phyloP scores from a whole-genome alignment of 1,284 basidiomycete species.

The Leucoagaricus sp. region DNA sequence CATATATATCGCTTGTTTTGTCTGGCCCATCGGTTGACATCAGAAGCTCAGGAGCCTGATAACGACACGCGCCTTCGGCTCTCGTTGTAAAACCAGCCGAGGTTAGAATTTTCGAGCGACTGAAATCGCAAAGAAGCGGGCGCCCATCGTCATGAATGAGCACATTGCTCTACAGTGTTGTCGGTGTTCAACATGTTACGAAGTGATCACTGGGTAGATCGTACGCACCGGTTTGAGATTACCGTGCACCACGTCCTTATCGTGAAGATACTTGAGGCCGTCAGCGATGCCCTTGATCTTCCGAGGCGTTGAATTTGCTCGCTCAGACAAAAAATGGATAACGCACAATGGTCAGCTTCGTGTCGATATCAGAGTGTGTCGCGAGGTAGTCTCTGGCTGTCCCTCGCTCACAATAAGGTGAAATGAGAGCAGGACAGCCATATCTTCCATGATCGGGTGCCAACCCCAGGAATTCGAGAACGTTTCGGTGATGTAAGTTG shows the following conservation, averaged over 20 bases:
- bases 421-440: slow-evolving; percentile 22
- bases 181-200: neutral
- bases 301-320: neutral
- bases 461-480: slow-evolving; percentile 20
- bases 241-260: slow-evolving; percentile 24
- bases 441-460: slow-evolving; percentile 17
- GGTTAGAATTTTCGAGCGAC: slow-evolving; percentile 24
- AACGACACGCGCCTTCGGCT: slow-evolving; percentile 20
- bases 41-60: slow-evolving; percentile 26
- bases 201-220: neutral
- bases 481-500: slow-evolving; percentile 17
- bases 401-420: slow-evolving; percentile 22
- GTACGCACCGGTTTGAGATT: slow-evolving; percentile 25
- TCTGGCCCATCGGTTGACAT: neutral
- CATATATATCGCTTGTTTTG: slow-evolving; percentile 5
- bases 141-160: slow-evolving; percentile 22
- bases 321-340: neutral
- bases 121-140: slow-evolving; percentile 27
- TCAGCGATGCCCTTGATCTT: slow-evolving; percentile 23
- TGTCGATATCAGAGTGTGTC: slow-evolving; percentile 14
- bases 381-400: slow-evolving; percentile 20
- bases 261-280: slow-evolving; percentile 26
- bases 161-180: slow-evolving; percentile 21
- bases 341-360: neutral
- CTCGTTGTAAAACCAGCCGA: slow-evolving; percentile 23